Evolutionary conservation across 2,329 filamentous ascomycete genomes (phyloP).

Genomic region (Stylonectria norvegica): DNA sequence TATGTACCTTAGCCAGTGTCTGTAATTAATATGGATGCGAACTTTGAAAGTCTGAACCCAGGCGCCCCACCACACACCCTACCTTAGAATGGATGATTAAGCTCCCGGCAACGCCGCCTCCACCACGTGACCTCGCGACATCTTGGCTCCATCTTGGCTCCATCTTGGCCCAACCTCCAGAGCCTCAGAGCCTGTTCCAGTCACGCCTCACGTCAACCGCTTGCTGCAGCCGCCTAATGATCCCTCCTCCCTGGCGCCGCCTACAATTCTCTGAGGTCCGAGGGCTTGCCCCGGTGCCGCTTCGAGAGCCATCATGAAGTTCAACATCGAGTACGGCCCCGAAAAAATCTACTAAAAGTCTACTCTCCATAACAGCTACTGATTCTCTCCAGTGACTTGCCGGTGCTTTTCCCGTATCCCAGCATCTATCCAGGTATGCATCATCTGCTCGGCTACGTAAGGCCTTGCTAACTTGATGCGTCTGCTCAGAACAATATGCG

Average conservation of each 20-base stretch:
- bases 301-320: constrained; percentile 42
- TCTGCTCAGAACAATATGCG: constrained; percentile 55
- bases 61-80: too few species aligned
- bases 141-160: constrained; percentile 19
- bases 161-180: too few species aligned
- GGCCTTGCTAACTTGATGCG: constrained; percentile 11
- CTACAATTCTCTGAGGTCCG: constrained; percentile 12
- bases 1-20: too few species aligned
- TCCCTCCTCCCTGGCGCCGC: constrained; percentile 6
- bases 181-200: constrained; percentile 17
- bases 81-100: too few species aligned
- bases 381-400: constrained; percentile 45
- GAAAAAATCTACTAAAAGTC: too few species aligned
- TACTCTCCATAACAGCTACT: constrained; percentile 12
- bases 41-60: too few species aligned
- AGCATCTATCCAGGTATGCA: constrained; percentile 54
- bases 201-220: constrained; percentile 22
- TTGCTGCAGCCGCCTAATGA: constrained; percentile 5
- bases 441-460: constrained; percentile 1
- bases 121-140: constrained; percentile 33
- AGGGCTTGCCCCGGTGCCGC: constrained; percentile 15
- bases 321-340: constrained; percentile 46
- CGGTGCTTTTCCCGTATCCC: constrained; percentile 57
- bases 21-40: too few species aligned
- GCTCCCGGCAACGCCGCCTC: too few species aligned